Percentiles rank a stretch among this genome's conserved stretches.
Conservation (phyloP, 768 basidiomycete species). For the Dacryopinax spathularia region DNA sequence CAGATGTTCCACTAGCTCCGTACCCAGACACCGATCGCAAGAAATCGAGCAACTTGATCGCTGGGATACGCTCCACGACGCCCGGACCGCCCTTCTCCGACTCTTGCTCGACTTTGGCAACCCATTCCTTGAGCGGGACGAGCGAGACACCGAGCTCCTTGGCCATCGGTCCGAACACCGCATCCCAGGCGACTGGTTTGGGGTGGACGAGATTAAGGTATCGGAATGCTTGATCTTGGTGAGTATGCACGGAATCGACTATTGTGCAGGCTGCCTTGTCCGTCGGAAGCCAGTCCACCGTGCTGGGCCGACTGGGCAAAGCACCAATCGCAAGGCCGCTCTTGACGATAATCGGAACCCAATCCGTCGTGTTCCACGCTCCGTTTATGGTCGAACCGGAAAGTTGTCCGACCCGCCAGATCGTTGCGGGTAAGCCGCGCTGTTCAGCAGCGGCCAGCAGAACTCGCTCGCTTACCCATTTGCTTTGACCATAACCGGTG, state of each 20-base stretch:
- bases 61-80: background rate
- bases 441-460: background rate
- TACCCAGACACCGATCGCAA: background rate
- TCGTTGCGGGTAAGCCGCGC: background rate
- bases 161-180: background rate
- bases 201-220: background rate
- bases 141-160: background rate
- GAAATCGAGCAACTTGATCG: background rate
- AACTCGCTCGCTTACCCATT: background rate
- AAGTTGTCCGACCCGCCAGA: slow-evolving; percentile 1
- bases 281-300: background rate
- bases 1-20: background rate
- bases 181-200: background rate
- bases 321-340: background rate
- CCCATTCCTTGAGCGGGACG: background rate
- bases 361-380: slow-evolving; percentile 3
- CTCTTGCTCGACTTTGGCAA: background rate
- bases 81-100: background rate
- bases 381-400: background rate
- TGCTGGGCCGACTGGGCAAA: background rate
- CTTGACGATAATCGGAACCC: background rate
- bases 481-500: background rate
- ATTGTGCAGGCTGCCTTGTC: background rate
- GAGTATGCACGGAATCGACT: background rate
- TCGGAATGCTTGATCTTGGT: background rate